Evolutionary conservation across 1,284 basidiomycete genomes (phyloP).

Genomic region (Pholiota adiposa): DNA sequence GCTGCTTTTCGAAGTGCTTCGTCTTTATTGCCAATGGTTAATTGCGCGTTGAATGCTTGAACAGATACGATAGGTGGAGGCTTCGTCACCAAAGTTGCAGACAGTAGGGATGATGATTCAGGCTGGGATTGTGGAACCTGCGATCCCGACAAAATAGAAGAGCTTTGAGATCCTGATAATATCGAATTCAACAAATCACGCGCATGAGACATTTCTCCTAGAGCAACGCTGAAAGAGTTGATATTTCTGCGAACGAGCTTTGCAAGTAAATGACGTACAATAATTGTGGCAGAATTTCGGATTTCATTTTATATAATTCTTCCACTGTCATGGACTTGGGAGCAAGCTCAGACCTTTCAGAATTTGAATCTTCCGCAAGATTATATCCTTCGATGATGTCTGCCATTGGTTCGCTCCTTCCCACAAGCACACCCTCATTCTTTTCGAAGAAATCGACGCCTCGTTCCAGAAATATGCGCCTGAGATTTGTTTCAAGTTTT

Average conservation of each 20-base stretch:
- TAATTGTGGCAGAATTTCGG: constrained; percentile 69
- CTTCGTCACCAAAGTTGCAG: constrained; percentile 68
- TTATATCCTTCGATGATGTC: constrained; percentile 26
- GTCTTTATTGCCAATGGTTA: constrained; percentile 77
- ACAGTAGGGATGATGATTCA: constrained; percentile 47
- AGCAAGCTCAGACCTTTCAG: constrained; percentile 24
- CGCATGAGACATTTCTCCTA: constrained; percentile 79
- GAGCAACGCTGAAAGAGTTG: constrained; percentile 56
- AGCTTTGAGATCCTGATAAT: constrained; percentile 36
- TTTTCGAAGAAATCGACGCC: constrained; percentile 77
- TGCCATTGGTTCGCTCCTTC: constrained; percentile 22
- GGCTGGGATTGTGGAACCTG: constrained; percentile 22
- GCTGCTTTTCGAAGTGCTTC: constrained; percentile 74
- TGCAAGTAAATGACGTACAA: constrained; percentile 49
- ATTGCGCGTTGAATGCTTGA: constrained; percentile 74
- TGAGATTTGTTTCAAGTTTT: constrained; percentile 63
- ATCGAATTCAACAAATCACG: constrained; percentile 68
- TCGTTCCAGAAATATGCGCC: constrained; percentile 71
- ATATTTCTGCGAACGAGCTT: constrained; percentile 1
- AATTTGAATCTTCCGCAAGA: constrained; percentile 32
- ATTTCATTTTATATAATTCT: constrained; percentile 72
- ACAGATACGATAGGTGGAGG: constrained; percentile 68
- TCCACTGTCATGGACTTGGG: constrained; percentile 69
- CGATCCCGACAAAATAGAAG: constrained; percentile 49
- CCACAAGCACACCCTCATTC: constrained; percentile 38